Conservation (phyloP, 768 basidiomycete genomes). For the Trametes villosa region DNA sequence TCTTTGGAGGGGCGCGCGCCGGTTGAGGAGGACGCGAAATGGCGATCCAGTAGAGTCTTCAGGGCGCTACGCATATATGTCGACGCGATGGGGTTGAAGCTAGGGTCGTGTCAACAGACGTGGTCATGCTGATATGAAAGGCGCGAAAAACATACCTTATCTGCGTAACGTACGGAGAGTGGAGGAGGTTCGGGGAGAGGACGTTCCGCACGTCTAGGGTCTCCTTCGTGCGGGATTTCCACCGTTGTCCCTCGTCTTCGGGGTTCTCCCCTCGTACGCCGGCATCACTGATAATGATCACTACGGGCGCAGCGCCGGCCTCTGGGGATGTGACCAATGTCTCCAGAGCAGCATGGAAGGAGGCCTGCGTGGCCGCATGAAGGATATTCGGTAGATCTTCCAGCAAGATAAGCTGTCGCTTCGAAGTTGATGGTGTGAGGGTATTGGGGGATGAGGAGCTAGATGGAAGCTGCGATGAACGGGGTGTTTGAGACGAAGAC, state of each 20-base stretch:
- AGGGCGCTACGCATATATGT: slow-evolving; percentile 85
- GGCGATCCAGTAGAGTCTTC: slow-evolving; percentile 53
- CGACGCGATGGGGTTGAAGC: slow-evolving; percentile 88
- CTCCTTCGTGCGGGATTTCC: slow-evolving; percentile 53
- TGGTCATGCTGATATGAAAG: neutral
- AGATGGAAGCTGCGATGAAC: neutral
- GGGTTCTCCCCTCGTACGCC: slow-evolving; percentile 72
- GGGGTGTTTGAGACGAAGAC: slow-evolving; percentile 1
- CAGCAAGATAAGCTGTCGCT: slow-evolving; percentile 71
- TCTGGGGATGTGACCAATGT: slow-evolving; percentile 48
- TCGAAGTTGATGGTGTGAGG: slow-evolving; percentile 3
- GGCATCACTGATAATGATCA: slow-evolving; percentile 83
- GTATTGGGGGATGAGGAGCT: slow-evolving; percentile 13
- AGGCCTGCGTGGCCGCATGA: slow-evolving; percentile 65
- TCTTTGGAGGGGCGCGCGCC: slow-evolving; percentile 59
- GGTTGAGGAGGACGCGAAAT: slow-evolving; percentile 44
- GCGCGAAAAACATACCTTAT: slow-evolving; percentile 61
- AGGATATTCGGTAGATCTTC: slow-evolving; percentile 93
- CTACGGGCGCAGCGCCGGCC: slow-evolving; percentile 58
- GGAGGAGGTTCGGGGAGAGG: slow-evolving; percentile 67
- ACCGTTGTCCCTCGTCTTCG: slow-evolving; percentile 47
- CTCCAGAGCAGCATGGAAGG: slow-evolving; percentile 74
- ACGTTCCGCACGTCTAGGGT: slow-evolving; percentile 72
- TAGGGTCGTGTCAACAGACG: neutral
- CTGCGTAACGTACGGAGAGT: slow-evolving; percentile 77